Percentiles rank a stretch among this genome's conserved stretches.
Conservation (phyloP, 306 rosid genomes). For the barrel medic (Medicago truncatula) region MtrunA17r5.0-ANR NC_053044.1:51244001-51244500, state of each 20-base stretch:
- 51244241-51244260: background rate
- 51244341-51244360: background rate
- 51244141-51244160: background rate
- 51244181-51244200: background rate
- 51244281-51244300: background rate
- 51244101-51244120: background rate
- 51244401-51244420: background rate
- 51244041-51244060: constrained; percentile 92
- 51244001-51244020: constrained; percentile 82
- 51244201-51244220: background rate
- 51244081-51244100: constrained; percentile 21
- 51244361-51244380: background rate
- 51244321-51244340: background rate
- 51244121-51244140: constrained; percentile 12
- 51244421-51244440: background rate
- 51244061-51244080: constrained; percentile 87
- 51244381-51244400: background rate
- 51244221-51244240: background rate
- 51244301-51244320: background rate
- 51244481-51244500: background rate
- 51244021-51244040: constrained; percentile 95
- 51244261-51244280: background rate
- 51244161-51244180: background rate
- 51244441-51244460: background rate
- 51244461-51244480: background rate